A percentile compares a stretch with the other conserved stretches of the same genome.
These are phyloP conservation scores for Naematelia aurantialba DNA, from an alignment of 768 basidiomycete species.

Conservation along the genomic window DNA sequence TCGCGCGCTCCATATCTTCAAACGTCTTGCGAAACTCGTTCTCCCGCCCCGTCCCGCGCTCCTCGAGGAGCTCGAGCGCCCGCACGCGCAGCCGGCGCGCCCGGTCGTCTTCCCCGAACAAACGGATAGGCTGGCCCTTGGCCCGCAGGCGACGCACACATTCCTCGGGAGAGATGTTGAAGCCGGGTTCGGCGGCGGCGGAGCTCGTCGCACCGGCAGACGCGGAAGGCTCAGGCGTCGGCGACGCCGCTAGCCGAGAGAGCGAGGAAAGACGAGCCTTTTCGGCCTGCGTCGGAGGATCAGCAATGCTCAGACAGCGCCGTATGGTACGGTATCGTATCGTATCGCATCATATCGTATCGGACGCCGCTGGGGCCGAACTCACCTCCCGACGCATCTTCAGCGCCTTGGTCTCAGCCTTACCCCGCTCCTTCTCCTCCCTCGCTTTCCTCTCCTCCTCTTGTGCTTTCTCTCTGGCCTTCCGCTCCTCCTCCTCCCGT, in stretches of 20 bases:
- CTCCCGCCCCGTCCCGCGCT: constrained; percentile 55
- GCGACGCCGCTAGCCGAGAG: constrained; percentile 24
- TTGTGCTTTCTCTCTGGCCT: too few species aligned
- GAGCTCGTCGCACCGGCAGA: constrained; percentile 19
- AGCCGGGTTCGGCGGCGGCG: constrained; percentile 48
- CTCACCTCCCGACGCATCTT: constrained; percentile 29
- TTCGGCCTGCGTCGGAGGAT: constrained; percentile 17
- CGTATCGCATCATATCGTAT: too few species aligned
- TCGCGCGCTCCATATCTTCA: constrained; percentile 60
- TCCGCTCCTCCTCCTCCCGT: constrained; percentile 53
- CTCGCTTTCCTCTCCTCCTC: constrained; percentile 50
- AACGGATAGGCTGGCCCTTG: constrained; percentile 88
- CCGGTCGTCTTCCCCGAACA: constrained; percentile 94
- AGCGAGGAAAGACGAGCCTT: constrained; percentile 19
- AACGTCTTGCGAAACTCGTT: constrained; percentile 75
- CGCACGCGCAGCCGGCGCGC: constrained; percentile 83
- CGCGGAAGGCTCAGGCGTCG: constrained; percentile 46
- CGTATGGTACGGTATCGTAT: too few species aligned
- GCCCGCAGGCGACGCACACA: constrained; percentile 79
- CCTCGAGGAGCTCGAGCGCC: constrained; percentile 91
- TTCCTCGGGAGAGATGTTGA: constrained; percentile 92
- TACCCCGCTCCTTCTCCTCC: constrained; percentile 35
- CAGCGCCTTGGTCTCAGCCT: constrained; percentile 39
- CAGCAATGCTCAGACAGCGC: too few species aligned
- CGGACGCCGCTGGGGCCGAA: too few species aligned